A percentile compares a stretch with the other conserved stretches of the same genome.
Evolutionary conservation across 768 basidiomycete species (phyloP).

Genomic region (Auricularia sp.): DNA sequence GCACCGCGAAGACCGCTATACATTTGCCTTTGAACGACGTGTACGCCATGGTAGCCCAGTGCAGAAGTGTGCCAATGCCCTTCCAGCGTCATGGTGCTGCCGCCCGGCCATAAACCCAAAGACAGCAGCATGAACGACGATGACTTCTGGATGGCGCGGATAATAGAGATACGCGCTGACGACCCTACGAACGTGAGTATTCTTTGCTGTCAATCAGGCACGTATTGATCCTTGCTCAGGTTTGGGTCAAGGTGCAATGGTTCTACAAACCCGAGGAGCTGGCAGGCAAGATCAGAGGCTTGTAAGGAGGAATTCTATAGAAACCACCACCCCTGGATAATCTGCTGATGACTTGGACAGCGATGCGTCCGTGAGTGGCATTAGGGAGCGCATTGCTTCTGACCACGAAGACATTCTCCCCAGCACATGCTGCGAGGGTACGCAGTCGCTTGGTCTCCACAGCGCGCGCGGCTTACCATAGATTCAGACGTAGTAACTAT

Average conservation of each 20-base stretch:
- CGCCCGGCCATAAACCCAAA: neutral
- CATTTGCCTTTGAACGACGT: neutral
- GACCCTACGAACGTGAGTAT: neutral
- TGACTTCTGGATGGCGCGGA: neutral
- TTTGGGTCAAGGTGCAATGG: neutral
- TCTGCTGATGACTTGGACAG: neutral
- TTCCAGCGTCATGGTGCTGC: neutral
- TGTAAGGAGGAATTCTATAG: neutral
- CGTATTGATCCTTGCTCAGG: neutral
- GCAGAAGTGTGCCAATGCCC: neutral
- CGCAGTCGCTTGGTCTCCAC: neutral
- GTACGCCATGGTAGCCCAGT: neutral
- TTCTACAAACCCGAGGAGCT: neutral
- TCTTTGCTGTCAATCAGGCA: neutral
- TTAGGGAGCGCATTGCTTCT: neutral
- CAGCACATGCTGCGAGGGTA: neutral
- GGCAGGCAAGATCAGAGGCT: neutral
- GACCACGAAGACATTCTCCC: neutral
- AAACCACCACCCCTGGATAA: no score
- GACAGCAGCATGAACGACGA: neutral
- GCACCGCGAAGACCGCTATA: neutral
- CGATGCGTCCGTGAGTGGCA: neutral
- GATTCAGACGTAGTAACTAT: neutral
- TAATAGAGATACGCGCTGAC: neutral
- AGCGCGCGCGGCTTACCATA: neutral